Conservation (phyloP, 2,329 filamentous ascomycete species). For the Rhinocladiella similis region DNA sequence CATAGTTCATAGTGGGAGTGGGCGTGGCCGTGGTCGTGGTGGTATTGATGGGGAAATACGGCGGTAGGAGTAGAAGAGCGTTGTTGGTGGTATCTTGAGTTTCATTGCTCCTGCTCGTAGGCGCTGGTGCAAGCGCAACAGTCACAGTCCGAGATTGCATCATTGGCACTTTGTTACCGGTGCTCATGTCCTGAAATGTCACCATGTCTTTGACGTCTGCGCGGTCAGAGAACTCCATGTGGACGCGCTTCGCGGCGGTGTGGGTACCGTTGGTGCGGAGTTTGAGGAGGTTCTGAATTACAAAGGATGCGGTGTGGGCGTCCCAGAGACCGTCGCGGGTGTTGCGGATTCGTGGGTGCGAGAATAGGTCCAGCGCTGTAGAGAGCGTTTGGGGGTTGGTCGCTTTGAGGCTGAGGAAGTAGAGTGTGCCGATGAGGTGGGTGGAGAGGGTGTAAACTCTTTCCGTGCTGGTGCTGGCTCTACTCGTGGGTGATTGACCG, state of each 20-base stretch:
- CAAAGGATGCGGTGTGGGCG: slow-evolving; percentile 17
- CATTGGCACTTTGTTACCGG: too few relatives aligned
- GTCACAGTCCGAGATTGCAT: too few relatives aligned
- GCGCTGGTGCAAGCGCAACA: too few relatives aligned
- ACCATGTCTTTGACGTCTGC: too few relatives aligned
- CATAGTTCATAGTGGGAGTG: too few relatives aligned
- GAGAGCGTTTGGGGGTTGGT: slow-evolving; percentile 12
- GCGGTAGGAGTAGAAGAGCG: too few relatives aligned
- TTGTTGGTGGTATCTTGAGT: too few relatives aligned
- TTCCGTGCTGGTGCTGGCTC: neutral
- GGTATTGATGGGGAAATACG: too few relatives aligned
- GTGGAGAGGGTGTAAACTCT: slow-evolving; percentile 29
- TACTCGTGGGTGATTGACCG: neutral
- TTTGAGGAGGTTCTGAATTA: slow-evolving; percentile 17
- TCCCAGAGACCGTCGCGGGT: slow-evolving; percentile 31
- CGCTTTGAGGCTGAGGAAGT: slow-evolving; percentile 31
- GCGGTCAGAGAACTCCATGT: too few relatives aligned
- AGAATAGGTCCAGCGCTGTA: slow-evolving; percentile 23
- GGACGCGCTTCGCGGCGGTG: neutral
- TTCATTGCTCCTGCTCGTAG: too few relatives aligned
- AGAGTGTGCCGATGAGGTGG: slow-evolving; percentile 29
- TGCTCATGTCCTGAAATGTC: too few relatives aligned
- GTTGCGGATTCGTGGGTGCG: slow-evolving; percentile 16
- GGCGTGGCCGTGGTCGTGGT: too few relatives aligned
- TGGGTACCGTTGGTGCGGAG: slow-evolving; percentile 2